Base-by-base conservation (phyloP, 495 filamentous ascomycete genomes). In the Astrothelium subdiscretum region DNA sequence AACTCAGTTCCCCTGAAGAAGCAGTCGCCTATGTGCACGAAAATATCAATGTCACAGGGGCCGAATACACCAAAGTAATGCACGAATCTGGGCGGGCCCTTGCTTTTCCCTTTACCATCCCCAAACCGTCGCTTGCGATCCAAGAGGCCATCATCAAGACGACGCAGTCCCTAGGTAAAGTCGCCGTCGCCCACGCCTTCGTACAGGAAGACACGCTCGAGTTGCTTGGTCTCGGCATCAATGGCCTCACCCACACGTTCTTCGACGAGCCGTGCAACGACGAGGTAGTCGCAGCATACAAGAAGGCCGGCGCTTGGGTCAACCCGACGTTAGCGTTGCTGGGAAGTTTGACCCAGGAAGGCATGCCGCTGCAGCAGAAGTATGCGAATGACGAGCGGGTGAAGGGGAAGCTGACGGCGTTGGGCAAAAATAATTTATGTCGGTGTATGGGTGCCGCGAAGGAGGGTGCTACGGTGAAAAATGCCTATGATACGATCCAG, bases 1-100 rank as follows among this genome's bases (percentile, higher is more conserved):
- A 71, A 58, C 58, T 75, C 42, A 62, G 40, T 2, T 66, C 64
- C 10, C 58, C 65, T 15, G 67, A 68, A 60, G 67, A 68, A 31
- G 73, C 68, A 1, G 43, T 61, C 11, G 60, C 66, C 51, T 75
- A 71, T 57, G 63, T 73, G 32, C 62, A 62, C 32, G 43, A 67
- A 38, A 42, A 65, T 38, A 31, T 72, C 58, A 61, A 68, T 57
- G n/a, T n/a, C n/a, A 67, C 65, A 62, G 51, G 59, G 52, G 59
- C 66, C 0, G 69, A 74, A 61, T 75, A 75, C 57, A 71, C 74
- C 67, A 75, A 75, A 58, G 64, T 75, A 57, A 72, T 75, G 69
- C 70, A 73, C 59, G 73, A 75, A 58, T 69, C 66, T 31, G 73
- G 73, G 1, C 64, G 32, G n/a, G 32, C 22, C 12, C 12, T 57